These are phyloP conservation scores for Babesia ovis DNA, from an alignment of 169 alveolate species.

Conservation along the genomic window DNA sequence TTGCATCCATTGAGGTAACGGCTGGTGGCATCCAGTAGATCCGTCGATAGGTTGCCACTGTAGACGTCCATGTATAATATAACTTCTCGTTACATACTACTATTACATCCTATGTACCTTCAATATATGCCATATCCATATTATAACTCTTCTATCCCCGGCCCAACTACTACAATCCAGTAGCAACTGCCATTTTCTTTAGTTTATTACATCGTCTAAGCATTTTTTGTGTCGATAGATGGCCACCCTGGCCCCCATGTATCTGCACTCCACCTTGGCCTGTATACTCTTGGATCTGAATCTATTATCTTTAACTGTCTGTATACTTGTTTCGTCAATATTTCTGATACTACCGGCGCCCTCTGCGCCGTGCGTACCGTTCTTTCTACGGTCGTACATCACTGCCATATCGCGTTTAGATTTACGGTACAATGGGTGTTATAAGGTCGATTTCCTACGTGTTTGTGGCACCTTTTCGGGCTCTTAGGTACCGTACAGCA, in stretches of 20 bases:
- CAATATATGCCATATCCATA: too few relatives aligned
- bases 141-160: too few relatives aligned
- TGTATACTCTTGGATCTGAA: too few relatives aligned
- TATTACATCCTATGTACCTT: too few relatives aligned
- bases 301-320: too few relatives aligned
- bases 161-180: too few relatives aligned
- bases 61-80: constrained; percentile 23
- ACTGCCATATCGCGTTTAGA: constrained; percentile 33
- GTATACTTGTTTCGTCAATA: background rate
- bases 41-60: constrained; percentile 46
- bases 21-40: constrained; percentile 47
- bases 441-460: constrained; percentile 28
- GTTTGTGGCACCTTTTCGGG: constrained; percentile 46
- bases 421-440: constrained; percentile 42
- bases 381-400: background rate
- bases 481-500: constrained; percentile 55
- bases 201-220: too few relatives aligned
- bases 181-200: too few relatives aligned
- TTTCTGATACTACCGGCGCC: constrained; percentile 9
- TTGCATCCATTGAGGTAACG: constrained; percentile 39
- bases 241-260: too few relatives aligned
- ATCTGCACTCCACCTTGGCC: too few relatives aligned
- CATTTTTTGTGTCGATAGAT: too few relatives aligned
- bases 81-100: too few relatives aligned
- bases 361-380: constrained; percentile 6